Percentiles rank a stretch among this genome's conserved stretches.
phyloP scores from a whole-genome alignment of 1,139 yeast species.

The Lodderomyces elongisporus region DNA sequence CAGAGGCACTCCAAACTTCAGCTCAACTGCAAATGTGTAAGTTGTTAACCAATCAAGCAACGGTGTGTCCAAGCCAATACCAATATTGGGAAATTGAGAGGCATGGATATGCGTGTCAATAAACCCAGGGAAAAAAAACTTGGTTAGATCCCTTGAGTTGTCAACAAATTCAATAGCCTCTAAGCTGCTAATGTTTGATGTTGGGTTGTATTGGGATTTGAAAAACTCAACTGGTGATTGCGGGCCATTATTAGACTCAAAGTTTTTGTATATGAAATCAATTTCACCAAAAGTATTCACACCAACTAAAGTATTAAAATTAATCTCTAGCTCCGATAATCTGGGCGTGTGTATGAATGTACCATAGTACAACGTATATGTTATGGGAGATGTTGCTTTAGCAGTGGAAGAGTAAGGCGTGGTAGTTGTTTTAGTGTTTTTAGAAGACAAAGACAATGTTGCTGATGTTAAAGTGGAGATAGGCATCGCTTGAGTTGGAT shows the following conservation, averaged over 20 bases:
- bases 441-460: no score
- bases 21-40: slow-evolving; percentile 86
- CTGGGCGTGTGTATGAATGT: slow-evolving; percentile 36
- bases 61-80: slow-evolving; percentile 82
- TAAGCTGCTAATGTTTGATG: not conserved
- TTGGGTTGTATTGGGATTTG: not conserved
- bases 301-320: slow-evolving; percentile 29
- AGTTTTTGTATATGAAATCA: slow-evolving; percentile 24
- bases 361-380: slow-evolving; percentile 32
- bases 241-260: slow-evolving; percentile 9
- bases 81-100: slow-evolving; percentile 92
- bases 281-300: slow-evolving; percentile 28
- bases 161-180: slow-evolving; percentile 14
- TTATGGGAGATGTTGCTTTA: slow-evolving; percentile 18
- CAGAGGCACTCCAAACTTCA: slow-evolving; percentile 24
- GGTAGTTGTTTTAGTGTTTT: no score
- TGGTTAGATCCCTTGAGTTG: slow-evolving; percentile 21
- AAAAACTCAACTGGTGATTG: slow-evolving; percentile 11
- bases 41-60: slow-evolving; percentile 81
- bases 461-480: no score
- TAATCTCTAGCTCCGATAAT: slow-evolving; percentile 23
- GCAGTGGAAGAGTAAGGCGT: not conserved
- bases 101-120: slow-evolving; percentile 96
- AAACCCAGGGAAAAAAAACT: slow-evolving; percentile 86
- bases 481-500: no score